A percentile compares a stretch with the other conserved stretches of the same genome.
These are phyloP conservation scores for Penstemon newberryi DNA, from an alignment of 257 asterid species.

Conservation along the genomic window DNA sequence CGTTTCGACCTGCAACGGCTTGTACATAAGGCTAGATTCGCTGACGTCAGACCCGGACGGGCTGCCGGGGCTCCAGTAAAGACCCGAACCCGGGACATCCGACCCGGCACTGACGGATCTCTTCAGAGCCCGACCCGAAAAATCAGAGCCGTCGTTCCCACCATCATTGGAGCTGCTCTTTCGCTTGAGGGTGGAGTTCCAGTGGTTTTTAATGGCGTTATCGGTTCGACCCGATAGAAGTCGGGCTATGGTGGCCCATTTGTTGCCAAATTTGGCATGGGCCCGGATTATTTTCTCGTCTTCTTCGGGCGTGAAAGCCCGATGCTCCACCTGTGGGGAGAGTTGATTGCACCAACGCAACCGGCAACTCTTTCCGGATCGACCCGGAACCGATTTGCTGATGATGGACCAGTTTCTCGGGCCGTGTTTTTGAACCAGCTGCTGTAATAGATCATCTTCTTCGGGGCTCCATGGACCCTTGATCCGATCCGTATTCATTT, in stretches of 20 bases:
- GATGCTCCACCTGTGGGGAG: conserved; percentile 47
- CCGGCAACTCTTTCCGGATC: conserved; percentile 53
- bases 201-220: conserved; percentile 56
- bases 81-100: conserved; percentile 38
- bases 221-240: conserved; percentile 52
- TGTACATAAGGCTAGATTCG: conserved; percentile 44
- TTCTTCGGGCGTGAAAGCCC: conserved; percentile 41
- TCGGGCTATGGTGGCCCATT: conserved; percentile 55
- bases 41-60: conserved; percentile 64
- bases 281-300: conserved; percentile 47
- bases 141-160: neutral
- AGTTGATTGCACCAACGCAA: conserved; percentile 58
- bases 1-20: conserved; percentile 46
- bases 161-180: conserved; percentile 45
- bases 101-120: conserved; percentile 66
- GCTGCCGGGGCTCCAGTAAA: conserved; percentile 48
- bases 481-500: conserved; percentile 29
- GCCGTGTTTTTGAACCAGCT: conserved; percentile 38
- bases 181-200: conserved; percentile 67
- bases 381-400: conserved; percentile 39
- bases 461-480: conserved; percentile 59
- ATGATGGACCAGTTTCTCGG: conserved; percentile 49
- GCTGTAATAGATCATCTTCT: conserved; percentile 41
- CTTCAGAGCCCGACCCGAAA: conserved; percentile 43
- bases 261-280: conserved; percentile 47